Evolutionary conservation across 148 eudicot genomes (phyloP), one percentile per base, ranked within the genome.

Genomic region (Drosera capensis): DNA sequence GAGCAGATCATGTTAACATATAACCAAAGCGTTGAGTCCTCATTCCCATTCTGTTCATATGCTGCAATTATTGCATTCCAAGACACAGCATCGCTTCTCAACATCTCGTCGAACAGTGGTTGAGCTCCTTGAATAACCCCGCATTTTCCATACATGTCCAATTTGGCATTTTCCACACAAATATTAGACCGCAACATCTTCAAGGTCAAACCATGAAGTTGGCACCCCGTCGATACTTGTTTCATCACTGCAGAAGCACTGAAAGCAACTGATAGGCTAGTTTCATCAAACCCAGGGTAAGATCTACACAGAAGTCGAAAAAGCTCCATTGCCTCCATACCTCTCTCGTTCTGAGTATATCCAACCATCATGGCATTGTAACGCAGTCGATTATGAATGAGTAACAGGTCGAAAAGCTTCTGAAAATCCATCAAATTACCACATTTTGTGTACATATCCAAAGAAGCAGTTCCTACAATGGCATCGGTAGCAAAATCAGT

Each of bases 71-170:
- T 65, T 16, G 86, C 77, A 59, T 84, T 88, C 95, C 87, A 90
- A 43, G 97, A 78, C 12, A 90, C 85, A 44, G 76, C 80, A 60
- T 84, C 97, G 43, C 85, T 66, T 21, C 34, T 55, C 19, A 59
- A 58, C 97, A 90, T 90, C 57, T 65, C 76, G 59, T 69, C 67
- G 51, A 90, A 84, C 44, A 80, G 59, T 17, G 49, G 48, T 24
- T 66, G 61, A 48, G 93, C 86, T 59, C 64, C 84, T 18, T 25
- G 14, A 45, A 78, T 16, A 43, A 71, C 77, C 68, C 84, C 93
- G 68, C 86, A 85, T 67, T 90, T 84, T 45, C 93, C 97, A 56
- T 90, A 84, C 97, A 80, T 80, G 60, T 84, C 95, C 57, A 90
- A 55, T 53, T 80, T 64, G 42, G 97, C 82, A 70, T 90, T 90